Conservation (phyloP, 2,329 filamentous ascomycete species). For the Diplodia mutila region DNA sequence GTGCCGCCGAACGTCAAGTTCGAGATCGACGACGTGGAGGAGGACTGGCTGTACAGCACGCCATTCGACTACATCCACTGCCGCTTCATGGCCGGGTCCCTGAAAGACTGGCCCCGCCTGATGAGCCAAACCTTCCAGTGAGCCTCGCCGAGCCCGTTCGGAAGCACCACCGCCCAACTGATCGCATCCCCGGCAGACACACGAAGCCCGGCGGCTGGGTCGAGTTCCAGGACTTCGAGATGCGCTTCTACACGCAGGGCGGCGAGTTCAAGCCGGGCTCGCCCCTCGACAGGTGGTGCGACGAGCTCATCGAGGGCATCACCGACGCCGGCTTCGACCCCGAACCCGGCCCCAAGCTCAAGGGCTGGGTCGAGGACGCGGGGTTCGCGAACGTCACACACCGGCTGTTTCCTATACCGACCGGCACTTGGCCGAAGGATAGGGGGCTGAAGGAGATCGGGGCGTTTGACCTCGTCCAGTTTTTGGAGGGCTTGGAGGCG, state of each 20-base stretch:
- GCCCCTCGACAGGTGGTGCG: conserved; percentile 27
- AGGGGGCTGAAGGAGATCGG: conserved; percentile 35
- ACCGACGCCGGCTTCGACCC: neutral
- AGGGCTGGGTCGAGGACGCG: conserved; percentile 37
- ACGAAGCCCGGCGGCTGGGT: conserved; percentile 40
- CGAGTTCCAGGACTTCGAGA: conserved; percentile 38
- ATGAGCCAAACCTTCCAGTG: conserved; percentile 38
- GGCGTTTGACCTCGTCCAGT: conserved; percentile 34
- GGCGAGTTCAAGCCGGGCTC: conserved; percentile 27
- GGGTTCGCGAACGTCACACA: conserved; percentile 42
- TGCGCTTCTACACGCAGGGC: conserved; percentile 8
- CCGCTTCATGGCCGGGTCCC: conserved; percentile 37
- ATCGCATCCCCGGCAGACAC: conserved; percentile 35
- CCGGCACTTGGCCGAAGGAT: conserved; percentile 31
- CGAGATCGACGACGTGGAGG: conserved; percentile 48
- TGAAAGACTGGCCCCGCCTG: conserved; percentile 41
- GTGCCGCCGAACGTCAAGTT: conserved; percentile 47
- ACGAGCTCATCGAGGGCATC: conserved; percentile 5
- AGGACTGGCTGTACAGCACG: conserved; percentile 43
- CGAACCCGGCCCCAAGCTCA: conserved; percentile 30
- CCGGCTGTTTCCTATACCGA: conserved; percentile 37
- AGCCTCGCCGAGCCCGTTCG: no score
- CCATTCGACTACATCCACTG: conserved; percentile 42
- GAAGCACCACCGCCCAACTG: no score
- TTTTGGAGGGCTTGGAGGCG: conserved; percentile 35